Evolutionary conservation across 352 stramenopile species (phyloP).

Genomic region (Globisporangium nodosum): DNA sequence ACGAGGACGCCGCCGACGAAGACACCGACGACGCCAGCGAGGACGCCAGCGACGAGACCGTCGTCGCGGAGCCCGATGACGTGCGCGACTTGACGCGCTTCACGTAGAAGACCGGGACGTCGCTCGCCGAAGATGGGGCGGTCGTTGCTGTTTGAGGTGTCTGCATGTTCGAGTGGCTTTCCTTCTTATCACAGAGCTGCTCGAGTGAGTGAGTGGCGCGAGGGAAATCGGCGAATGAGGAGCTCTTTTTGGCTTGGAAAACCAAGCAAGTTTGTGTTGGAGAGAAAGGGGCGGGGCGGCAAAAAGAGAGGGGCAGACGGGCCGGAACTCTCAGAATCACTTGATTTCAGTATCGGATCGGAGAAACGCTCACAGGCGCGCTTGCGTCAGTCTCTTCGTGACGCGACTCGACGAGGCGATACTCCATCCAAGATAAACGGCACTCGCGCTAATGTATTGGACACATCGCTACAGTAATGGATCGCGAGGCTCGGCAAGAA

Average conservation of each 20-base stretch:
- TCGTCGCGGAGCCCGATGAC: background rate
- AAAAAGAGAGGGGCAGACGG: background rate
- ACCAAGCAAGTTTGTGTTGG: background rate
- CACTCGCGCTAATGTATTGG: too few relatives aligned
- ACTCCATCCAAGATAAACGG: background rate
- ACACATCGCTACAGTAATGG: too few relatives aligned
- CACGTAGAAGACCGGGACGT: constrained; percentile 1
- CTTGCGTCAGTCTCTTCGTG: background rate
- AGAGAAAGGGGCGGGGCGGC: background rate
- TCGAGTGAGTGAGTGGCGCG: background rate
- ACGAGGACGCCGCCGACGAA: background rate
- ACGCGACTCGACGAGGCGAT: background rate
- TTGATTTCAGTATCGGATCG: background rate
- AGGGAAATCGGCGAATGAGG: constrained; percentile 1
- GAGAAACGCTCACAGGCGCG: background rate
- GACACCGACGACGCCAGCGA: background rate
- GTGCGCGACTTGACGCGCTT: background rate
- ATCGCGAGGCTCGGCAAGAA: too few relatives aligned
- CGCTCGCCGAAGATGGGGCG: background rate
- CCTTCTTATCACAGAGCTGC: background rate
- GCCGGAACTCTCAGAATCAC: background rate
- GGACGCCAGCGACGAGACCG: background rate
- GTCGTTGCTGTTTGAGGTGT: background rate
- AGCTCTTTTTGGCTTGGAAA: background rate
- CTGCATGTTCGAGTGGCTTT: background rate